Evolutionary conservation across 2,329 filamentous ascomycete species (phyloP).

Genomic region (Coniochaeta prunicola): DNA sequence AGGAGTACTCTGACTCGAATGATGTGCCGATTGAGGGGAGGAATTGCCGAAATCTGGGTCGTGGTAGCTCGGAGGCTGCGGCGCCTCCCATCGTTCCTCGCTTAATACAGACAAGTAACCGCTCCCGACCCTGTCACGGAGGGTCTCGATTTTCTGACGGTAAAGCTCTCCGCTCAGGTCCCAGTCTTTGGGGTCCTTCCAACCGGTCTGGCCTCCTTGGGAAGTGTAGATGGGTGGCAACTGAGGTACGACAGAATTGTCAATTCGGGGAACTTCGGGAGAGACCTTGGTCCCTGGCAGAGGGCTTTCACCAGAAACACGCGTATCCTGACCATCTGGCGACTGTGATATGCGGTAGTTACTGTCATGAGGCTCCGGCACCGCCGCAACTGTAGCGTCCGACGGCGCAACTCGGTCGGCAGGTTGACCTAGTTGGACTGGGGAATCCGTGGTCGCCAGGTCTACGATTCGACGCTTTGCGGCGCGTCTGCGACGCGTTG

Average conservation of each 20-base stretch:
- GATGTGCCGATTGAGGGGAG: constrained; percentile 27
- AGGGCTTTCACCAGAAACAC: constrained; percentile 23
- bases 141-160: constrained; percentile 76
- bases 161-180: constrained; percentile 70
- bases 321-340: constrained; percentile 25
- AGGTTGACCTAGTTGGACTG: constrained; percentile 16
- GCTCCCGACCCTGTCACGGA: constrained; percentile 78
- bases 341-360: constrained; percentile 39
- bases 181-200: constrained; percentile 48
- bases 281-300: constrained; percentile 16
- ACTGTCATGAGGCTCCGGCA: constrained; percentile 10
- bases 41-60: constrained; percentile 28
- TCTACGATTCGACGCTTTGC: constrained; percentile 60
- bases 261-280: constrained; percentile 28
- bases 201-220: constrained; percentile 22
- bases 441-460: constrained; percentile 45
- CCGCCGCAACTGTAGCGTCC: background rate
- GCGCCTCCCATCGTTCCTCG: constrained; percentile 61
- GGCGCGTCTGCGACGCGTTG: constrained; percentile 52
- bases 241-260: constrained; percentile 27
- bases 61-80: constrained; percentile 27
- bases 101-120: constrained; percentile 82
- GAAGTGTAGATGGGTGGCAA: constrained; percentile 23
- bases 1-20: constrained; percentile 25
- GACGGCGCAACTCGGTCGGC: constrained; percentile 15